Conservation (phyloP, 2,329 filamentous ascomycete species). For the Botryosphaeria dothidea region DNA sequence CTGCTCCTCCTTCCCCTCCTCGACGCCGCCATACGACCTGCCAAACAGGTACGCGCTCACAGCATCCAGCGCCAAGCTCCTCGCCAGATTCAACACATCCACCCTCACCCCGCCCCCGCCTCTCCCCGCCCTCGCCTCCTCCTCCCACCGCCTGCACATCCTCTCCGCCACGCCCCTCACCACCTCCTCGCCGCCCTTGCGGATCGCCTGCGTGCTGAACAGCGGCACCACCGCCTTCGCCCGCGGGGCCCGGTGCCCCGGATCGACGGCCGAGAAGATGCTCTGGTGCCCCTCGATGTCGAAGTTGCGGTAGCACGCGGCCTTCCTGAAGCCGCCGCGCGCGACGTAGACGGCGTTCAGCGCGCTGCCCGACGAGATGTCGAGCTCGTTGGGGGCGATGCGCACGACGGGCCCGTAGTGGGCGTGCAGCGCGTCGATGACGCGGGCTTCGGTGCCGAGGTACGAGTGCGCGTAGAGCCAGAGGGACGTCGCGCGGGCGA, state of each 20-base stretch:
- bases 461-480: conserved; percentile 13
- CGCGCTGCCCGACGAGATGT: conserved; percentile 26
- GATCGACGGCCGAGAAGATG: conserved; percentile 53
- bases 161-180: conserved; percentile 46
- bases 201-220: conserved; percentile 45
- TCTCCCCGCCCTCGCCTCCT: conserved; percentile 24
- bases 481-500: conserved; percentile 11
- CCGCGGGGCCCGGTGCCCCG: conserved; percentile 34
- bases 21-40: conserved; percentile 51
- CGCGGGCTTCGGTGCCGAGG: conserved; percentile 11
- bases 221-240: conserved; percentile 37
- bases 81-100: conserved; percentile 52
- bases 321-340: conserved; percentile 55
- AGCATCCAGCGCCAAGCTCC: conserved; percentile 55
- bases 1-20: conserved; percentile 35
- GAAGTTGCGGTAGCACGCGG: conserved; percentile 56
- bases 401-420: conserved; percentile 25
- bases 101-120: conserved; percentile 29
- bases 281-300: conserved; percentile 57
- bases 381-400: conserved; percentile 27
- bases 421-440: not conserved
- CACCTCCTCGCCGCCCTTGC: conserved; percentile 37
- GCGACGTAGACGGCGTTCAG: conserved; percentile 35
- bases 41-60: conserved; percentile 57
- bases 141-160: conserved; percentile 32